A percentile compares a stretch with the other conserved stretches of the same genome.
Evolutionary conservation across 164 flowering plant species (phyloP).

Genomic region (Vitis labrusca): DNA sequence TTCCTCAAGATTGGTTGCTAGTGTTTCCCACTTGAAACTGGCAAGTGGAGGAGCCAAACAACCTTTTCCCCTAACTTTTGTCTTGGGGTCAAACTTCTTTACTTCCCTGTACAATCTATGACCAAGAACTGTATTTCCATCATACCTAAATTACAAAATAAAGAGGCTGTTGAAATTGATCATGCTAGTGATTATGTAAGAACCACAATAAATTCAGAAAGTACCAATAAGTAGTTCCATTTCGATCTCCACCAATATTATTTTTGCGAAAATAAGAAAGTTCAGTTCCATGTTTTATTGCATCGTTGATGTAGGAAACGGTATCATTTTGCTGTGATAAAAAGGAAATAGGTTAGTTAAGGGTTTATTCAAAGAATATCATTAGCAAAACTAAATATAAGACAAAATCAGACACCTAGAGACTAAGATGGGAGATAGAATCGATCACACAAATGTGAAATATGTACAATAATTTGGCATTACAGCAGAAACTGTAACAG

Average conservation of each 20-base stretch:
- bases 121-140: constrained; percentile 67
- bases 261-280: constrained; percentile 64
- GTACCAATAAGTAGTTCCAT: constrained; percentile 74
- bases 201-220: neutral
- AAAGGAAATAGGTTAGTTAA: constrained; percentile 10
- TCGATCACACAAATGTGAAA: too few relatives aligned
- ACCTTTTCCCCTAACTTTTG: constrained; percentile 32
- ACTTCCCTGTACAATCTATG: constrained; percentile 78
- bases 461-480: neutral
- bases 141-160: constrained; percentile 51
- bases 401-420: too few relatives aligned
- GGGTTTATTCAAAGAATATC: neutral
- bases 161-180: neutral
- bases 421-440: neutral
- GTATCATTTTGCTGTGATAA: constrained; percentile 72
- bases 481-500: neutral
- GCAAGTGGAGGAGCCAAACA: constrained; percentile 16
- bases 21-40: constrained; percentile 69
- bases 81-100: constrained; percentile 21
- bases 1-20: constrained; percentile 85
- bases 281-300: constrained; percentile 49
- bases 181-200: neutral
- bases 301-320: constrained; percentile 48
- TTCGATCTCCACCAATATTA: constrained; percentile 58
- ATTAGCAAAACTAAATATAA: neutral